Base-by-base conservation (phyloP, 176 grass and related monocot genomes). In the Saccharum spontaneum region DNA sequence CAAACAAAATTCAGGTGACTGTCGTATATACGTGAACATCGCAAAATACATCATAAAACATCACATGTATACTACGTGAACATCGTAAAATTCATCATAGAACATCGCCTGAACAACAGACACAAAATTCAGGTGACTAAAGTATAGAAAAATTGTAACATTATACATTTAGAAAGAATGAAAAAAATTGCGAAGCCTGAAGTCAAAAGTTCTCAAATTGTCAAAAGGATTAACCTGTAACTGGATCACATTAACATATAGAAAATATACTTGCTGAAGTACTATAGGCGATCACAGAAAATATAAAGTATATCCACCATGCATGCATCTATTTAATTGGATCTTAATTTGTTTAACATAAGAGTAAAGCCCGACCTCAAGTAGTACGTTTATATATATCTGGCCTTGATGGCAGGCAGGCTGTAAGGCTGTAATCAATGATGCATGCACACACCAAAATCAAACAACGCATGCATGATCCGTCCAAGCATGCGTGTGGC, bases 391-490 rank as follows among this genome's bases (percentile, higher is more conserved):
- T 72, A 72, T 45, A 23, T 72, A 72, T 72, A 72, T 72, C 40
- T 46, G 44, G 40, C n/a, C 38, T 73, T 73, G 70, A 72, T 18
- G 7, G 0, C 23, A 3, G 17, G 33, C 34, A 8, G 59, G 22
- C 33, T 67, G 82, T 23, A 39, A 50, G 43, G 63, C 77, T 8
- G 31, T 54, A 54, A 28, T n/a, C 46, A 69, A 85, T 68, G 45
- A 67, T 69, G 26, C 48, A 67, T 69, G 26, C n/a, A n/a, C 48
- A 50, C 63, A 39, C 22, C 34, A 12, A 44, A 40, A 45, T 6
- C 22, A 72, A 72, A 45, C 4, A 7, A 45, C 4, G 54, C 38
- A 45, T 24, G 17, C 24, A 69, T 61, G 23, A 66, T 66, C 59
- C 31, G 28, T 49, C 12, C 36, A 46, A 23, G 11, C 60, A 66